A percentile compares a stretch with the other conserved stretches of the same genome.
These are phyloP conservation scores for Fusarium odoratissimum DNA, from an alignment of 2,329 filamentous ascomycete genomes.

Conservation along the genomic window DNA sequence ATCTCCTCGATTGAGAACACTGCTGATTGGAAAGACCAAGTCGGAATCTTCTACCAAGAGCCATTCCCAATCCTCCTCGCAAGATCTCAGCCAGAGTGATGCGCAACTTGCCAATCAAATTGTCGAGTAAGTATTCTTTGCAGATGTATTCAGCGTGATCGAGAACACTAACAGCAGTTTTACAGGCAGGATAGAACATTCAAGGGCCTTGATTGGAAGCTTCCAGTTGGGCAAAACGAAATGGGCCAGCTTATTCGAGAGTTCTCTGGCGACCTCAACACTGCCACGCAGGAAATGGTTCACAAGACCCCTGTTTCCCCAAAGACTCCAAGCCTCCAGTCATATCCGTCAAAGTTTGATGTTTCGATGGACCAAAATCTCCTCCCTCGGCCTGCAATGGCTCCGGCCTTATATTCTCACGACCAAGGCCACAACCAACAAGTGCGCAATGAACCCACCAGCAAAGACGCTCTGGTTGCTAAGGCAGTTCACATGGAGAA, in stretches of 20 bases:
- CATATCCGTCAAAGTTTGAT: slow-evolving; percentile 33
- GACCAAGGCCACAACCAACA: background rate
- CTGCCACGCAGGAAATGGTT: background rate
- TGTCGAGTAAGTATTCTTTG: slow-evolving; percentile 11
- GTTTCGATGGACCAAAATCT: slow-evolving; percentile 46
- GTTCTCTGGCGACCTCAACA: background rate
- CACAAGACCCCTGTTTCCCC: background rate
- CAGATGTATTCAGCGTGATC: background rate
- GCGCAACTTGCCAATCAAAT: background rate
- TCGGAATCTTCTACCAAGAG: background rate
- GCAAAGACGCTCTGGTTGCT: background rate
- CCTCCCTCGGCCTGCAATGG: background rate
- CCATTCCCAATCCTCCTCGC: background rate
- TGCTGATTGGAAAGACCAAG: background rate
- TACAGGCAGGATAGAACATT: slow-evolving; percentile 1
- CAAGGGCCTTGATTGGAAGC: slow-evolving; percentile 13
- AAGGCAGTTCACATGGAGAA: background rate
- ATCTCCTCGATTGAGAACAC: background rate
- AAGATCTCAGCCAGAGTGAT: background rate
- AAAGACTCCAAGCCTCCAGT: background rate
- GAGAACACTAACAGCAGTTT: background rate
- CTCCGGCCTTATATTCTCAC: background rate
- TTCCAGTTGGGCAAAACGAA: slow-evolving; percentile 5
- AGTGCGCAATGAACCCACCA: background rate
- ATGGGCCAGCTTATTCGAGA: slow-evolving; percentile 7